Base-by-base conservation (phyloP, 441 rosid genomes). In the Macaranga tanarius region DNA sequence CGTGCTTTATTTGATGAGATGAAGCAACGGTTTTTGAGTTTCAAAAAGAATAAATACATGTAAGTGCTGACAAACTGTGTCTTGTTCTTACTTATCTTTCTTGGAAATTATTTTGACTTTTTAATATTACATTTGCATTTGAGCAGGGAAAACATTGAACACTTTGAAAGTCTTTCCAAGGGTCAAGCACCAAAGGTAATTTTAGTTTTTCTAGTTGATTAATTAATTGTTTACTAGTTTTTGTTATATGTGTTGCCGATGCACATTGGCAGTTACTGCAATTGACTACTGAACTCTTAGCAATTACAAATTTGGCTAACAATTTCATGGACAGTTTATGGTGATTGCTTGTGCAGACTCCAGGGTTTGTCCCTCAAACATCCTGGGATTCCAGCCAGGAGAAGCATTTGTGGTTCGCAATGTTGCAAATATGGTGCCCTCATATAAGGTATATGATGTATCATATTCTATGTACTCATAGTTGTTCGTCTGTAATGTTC, bases 311-410 rank as follows among this genome's bases (percentile, higher is more conserved):
- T 7, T 63, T 58, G 71, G 23, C 93, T 84, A 78, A 85, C 82
- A 51, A 54, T 79, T 67, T 79, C 67, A 67, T 81, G 76, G 63
- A 82, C 91, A 92, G 99, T 91, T 92, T 82, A 84, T 90, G 93
- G 97, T 91, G 84, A 87, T 92, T 79, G 93, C 99, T 74, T 95
- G 99, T 85, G 97, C 90, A 62, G 99, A 95, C 81, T 95, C 99
- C 58, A 89, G 98, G 81, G 98, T 95, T 71, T 95, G 99, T 77
- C 99, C 99, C 71, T 91, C 99, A 28, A 85, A 76, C 62, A 72
- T 91, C 74, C 81, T 94, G 60, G 99, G 99, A 80, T 91, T 92
- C 79, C 91, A 90, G 84, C 99, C 99, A 10, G 99, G 99, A 65
- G 99, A 91, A 82, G 95, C 99, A 72, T 95, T 95, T 84, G 85